Evolutionary conservation across 2,329 filamentous ascomycete species (phyloP).

Genomic region (Colletotrichum lini): DNA sequence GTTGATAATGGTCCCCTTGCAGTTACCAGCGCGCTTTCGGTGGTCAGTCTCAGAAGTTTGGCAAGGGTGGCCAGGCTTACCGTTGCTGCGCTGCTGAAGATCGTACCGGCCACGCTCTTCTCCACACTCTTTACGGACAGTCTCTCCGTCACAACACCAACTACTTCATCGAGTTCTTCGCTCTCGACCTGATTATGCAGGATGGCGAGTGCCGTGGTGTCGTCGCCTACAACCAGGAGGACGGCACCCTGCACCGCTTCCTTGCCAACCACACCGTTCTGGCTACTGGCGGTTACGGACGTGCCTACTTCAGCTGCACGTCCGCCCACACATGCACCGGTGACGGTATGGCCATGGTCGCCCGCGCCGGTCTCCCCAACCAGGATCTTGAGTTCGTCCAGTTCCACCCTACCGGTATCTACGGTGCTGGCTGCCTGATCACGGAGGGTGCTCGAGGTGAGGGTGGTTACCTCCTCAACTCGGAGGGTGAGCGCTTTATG

Average conservation of each 20-base stretch:
- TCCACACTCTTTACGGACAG: conserved; percentile 98
- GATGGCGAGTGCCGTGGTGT: conserved; percentile 97
- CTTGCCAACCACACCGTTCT: conserved; percentile 96
- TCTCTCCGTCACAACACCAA: conserved; percentile 98
- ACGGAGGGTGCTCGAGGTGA: conserved; percentile 98
- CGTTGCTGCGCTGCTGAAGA: conserved; percentile 97
- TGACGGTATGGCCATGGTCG: conserved; percentile 99
- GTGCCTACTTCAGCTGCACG: conserved; percentile 98
- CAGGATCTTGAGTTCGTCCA: conserved; percentile 99
- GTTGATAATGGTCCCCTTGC: conserved; percentile 45
- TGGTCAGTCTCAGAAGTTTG: conserved; percentile 94
- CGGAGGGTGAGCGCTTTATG: conserved; percentile 99
- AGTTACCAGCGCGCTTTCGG: conserved; percentile 98
- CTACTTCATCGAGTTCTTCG: conserved; percentile 99
- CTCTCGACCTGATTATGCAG: conserved; percentile 97
- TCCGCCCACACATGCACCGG: conserved; percentile 98
- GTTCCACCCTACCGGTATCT: conserved; percentile 99
- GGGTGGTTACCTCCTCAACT: conserved; percentile 97
- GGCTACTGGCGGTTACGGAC: conserved; percentile 96
- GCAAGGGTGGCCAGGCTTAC: conserved; percentile 98
- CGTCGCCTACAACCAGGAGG: conserved; percentile 98
- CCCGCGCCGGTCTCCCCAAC: conserved; percentile 96
- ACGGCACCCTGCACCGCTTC: conserved; percentile 97
- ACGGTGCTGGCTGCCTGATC: conserved; percentile 97
- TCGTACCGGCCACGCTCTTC: conserved; percentile 95